Percentiles rank a stretch among this genome's conserved stretches.
These are phyloP conservation scores for Arthrobotrys entomopaga DNA, from an alignment of 2,329 filamentous ascomycete species.

Conservation along the genomic window DNA sequence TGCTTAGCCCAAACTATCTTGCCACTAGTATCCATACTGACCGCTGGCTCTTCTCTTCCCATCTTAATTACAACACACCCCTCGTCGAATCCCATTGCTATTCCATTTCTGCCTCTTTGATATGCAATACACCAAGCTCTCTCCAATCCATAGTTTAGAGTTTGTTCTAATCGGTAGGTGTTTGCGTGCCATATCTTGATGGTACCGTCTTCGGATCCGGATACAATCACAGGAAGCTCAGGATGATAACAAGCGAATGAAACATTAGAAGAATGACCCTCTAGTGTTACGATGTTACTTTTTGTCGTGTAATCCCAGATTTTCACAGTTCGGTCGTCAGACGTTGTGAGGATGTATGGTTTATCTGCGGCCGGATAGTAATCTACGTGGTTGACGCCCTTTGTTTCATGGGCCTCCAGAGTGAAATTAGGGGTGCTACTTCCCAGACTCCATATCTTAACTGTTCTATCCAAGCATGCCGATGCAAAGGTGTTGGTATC, in stretches of 20 bases:
- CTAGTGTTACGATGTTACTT: slow-evolving; percentile 92
- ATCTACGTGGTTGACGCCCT: slow-evolving; percentile 89
- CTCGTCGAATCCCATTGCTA: slow-evolving; percentile 97
- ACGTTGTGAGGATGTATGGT: slow-evolving; percentile 92
- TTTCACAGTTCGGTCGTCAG: slow-evolving; percentile 95
- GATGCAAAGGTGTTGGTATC: slow-evolving; percentile 93
- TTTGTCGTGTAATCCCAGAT: slow-evolving; percentile 99
- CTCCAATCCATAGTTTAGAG: slow-evolving; percentile 93
- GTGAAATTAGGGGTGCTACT: slow-evolving; percentile 96
- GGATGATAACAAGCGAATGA: slow-evolving; percentile 98
- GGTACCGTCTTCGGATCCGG: slow-evolving; percentile 95
- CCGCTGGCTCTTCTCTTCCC: slow-evolving; percentile 94
- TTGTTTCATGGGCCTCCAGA: slow-evolving; percentile 74
- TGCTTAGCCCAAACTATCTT: slow-evolving; percentile 97
- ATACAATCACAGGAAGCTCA: slow-evolving; percentile 95
- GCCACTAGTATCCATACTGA: slow-evolving; percentile 95
- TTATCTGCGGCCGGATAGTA: slow-evolving; percentile 81
- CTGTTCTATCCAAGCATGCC: slow-evolving; percentile 92
- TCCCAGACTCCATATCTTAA: slow-evolving; percentile 97
- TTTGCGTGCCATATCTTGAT: slow-evolving; percentile 99
- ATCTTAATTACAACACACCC: slow-evolving; percentile 98
- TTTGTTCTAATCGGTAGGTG: slow-evolving; percentile 95
- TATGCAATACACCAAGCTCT: slow-evolving; percentile 97
- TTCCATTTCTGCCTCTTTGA: slow-evolving; percentile 90
- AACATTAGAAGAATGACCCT: slow-evolving; percentile 97